phyloP scores from a whole-genome alignment of 2,329 filamentous ascomycete species.

The Trichoderma pleuroti region DNA sequence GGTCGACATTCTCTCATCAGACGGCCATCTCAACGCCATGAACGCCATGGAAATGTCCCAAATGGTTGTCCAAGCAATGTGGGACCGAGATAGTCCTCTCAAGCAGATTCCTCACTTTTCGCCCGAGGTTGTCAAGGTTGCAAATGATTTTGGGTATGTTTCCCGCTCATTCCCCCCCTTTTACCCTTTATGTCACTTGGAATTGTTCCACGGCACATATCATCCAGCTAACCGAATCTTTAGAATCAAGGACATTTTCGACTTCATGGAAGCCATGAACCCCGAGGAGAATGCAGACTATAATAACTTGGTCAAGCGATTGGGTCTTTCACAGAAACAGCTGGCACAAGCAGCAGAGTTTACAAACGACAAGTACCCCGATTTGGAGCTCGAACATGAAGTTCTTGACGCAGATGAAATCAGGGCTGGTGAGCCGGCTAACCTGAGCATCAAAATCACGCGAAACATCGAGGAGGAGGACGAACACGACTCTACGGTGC shows the following conservation, averaged over 20 bases:
- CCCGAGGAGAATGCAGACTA: conserved; percentile 87
- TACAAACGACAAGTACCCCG: conserved; percentile 94
- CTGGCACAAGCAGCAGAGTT: conserved; percentile 87
- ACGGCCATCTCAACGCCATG: conserved; percentile 95
- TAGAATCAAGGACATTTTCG: conserved; percentile 88
- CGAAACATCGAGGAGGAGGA: conserved; percentile 71
- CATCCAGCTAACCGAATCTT: conserved; percentile 22
- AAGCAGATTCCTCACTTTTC: conserved; percentile 98
- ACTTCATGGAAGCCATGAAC: conserved; percentile 99
- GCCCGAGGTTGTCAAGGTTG: conserved; percentile 75
- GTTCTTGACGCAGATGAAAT: conserved; percentile 78
- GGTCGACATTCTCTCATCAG: conserved; percentile 92
- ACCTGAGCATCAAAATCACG: conserved; percentile 79
- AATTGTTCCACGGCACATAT: neutral
- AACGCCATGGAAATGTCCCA: conserved; percentile 99
- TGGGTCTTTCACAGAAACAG: conserved; percentile 77
- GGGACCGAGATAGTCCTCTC: conserved; percentile 93
- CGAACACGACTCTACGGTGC: conserved; percentile 77
- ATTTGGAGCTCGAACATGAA: conserved; percentile 86
- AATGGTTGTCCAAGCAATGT: conserved; percentile 99
- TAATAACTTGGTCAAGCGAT: conserved; percentile 67
- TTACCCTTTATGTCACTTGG: neutral
- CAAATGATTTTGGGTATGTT: conserved; percentile 70
- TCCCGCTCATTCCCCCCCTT: neutral
- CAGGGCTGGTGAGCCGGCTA: conserved; percentile 73